A percentile compares a stretch with the other conserved stretches of the same genome.
These are phyloP conservation scores for Amphirosellinia nigrospora DNA, from an alignment of 495 filamentous ascomycete species.

Conservation along the genomic window DNA sequence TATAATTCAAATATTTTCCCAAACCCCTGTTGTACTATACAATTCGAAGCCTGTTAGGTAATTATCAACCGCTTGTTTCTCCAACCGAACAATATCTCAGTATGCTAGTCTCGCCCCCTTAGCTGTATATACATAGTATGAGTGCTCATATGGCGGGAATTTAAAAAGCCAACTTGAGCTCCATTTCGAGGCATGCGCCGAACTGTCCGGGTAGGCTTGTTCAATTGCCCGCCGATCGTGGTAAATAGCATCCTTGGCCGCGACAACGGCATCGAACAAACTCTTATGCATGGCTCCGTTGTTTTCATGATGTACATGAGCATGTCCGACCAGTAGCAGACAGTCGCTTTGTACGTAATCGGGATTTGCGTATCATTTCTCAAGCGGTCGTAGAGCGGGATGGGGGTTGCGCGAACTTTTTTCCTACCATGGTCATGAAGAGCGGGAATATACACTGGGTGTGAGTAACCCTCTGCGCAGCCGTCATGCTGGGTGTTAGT, in stretches of 20 bases:
- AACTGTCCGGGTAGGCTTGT: background rate
- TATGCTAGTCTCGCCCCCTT: background rate
- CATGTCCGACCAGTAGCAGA: background rate
- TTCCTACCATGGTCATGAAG: accelerated
- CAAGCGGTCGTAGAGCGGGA: background rate
- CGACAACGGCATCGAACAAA: background rate
- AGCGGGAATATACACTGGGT: background rate
- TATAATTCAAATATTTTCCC: too few relatives aligned
- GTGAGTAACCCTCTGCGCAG: background rate
- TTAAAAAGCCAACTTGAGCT: background rate
- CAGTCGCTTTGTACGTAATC: background rate
- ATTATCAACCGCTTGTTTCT: too few relatives aligned
- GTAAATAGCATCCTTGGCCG: background rate
- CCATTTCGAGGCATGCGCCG: background rate
- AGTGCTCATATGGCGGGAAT: background rate
- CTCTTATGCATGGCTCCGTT: background rate
- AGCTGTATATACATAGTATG: too few relatives aligned
- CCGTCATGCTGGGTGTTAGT: background rate
- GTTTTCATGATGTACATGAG: background rate
- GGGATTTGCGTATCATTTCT: too few relatives aligned
- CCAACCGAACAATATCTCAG: background rate
- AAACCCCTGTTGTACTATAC: too few relatives aligned
- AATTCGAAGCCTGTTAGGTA: too few relatives aligned
- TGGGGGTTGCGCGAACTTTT: background rate
- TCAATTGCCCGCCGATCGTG: background rate